Evolutionary conservation across 1,284 basidiomycete species (phyloP).

Genomic region (Termitomyces sp.): DNA sequence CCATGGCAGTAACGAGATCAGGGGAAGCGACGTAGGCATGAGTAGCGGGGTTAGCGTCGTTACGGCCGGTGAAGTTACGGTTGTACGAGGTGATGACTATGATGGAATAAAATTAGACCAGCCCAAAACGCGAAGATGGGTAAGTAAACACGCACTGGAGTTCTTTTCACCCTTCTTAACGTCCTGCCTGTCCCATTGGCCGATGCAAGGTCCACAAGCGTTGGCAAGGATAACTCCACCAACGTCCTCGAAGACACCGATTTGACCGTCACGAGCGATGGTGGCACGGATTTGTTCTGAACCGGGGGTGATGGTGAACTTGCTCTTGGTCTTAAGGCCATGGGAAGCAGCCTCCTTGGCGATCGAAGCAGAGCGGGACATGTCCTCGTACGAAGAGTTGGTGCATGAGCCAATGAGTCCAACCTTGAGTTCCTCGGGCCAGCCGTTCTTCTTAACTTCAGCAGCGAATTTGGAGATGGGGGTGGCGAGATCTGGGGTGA

Average conservation of each 20-base stretch:
- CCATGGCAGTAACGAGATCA: conserved; percentile 96
- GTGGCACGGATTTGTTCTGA: conserved; percentile 98
- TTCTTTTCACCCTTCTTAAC: conserved; percentile 96
- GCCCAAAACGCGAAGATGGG: background rate
- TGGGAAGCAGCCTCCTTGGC: conserved; percentile 84
- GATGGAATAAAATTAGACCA: conserved; percentile 10
- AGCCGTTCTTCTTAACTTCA: conserved; percentile 92
- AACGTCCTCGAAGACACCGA: conserved; percentile 79
- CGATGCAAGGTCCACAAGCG: conserved; percentile 98
- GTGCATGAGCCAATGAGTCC: conserved; percentile 99
- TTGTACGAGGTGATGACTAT: conserved; percentile 98
- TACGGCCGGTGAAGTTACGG: conserved; percentile 99
- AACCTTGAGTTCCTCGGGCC: conserved; percentile 97
- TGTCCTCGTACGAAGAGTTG: conserved; percentile 99
- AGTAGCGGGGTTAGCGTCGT: conserved; percentile 98
- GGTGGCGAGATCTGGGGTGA: conserved; percentile 94
- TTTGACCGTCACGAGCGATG: conserved; percentile 94
- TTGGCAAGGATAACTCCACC: conserved; percentile 97
- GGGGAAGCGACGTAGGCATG: conserved; percentile 99
- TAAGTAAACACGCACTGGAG: conserved; percentile 64
- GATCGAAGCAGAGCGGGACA: conserved; percentile 96
- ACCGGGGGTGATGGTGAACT: conserved; percentile 97
- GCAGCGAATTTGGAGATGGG: conserved; percentile 94
- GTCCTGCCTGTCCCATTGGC: conserved; percentile 97
- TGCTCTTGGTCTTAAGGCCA: conserved; percentile 87